Conservation (phyloP, 192 early-diverging fungal genomes). For the Coemansia sp. region DNA sequence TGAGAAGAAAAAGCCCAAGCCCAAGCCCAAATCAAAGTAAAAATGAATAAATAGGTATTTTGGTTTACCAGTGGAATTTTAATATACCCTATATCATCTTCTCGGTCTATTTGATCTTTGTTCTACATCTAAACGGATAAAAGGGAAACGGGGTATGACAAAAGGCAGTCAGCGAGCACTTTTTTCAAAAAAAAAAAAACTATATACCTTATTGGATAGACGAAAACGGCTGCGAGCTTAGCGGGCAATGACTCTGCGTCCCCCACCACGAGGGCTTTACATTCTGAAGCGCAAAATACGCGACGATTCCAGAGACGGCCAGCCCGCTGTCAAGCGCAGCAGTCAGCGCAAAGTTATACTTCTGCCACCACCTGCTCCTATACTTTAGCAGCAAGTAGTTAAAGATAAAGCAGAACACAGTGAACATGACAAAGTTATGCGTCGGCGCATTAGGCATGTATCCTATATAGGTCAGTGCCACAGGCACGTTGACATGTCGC, state of each 20-base stretch:
- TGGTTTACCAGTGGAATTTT: not conserved
- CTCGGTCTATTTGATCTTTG: not conserved
- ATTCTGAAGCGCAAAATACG: conserved; percentile 40
- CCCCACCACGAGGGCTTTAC: conserved; percentile 42
- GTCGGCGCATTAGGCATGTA: conserved; percentile 59
- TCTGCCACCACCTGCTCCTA: conserved; percentile 60
- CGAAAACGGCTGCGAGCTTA: conserved; percentile 17
- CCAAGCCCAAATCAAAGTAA: conserved; percentile 29
- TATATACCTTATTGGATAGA: no score
- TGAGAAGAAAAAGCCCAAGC: conserved; percentile 7
- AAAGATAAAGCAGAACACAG: conserved; percentile 59
- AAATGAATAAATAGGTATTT: no score
- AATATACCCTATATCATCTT: not conserved
- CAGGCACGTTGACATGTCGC: conserved; percentile 62
- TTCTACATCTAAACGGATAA: no score
- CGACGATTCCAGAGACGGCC: conserved; percentile 36
- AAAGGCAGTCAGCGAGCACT: no score
- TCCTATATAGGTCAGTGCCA: conserved; percentile 58
- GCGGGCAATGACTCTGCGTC: conserved; percentile 23
- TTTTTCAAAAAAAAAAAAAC: no score
- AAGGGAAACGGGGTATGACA: no score
- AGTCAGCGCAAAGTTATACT: conserved; percentile 53
- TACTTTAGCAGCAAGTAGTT: conserved; percentile 61
- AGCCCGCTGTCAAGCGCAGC: conserved; percentile 55
- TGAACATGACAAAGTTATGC: conserved; percentile 36